A percentile compares a stretch with the other conserved stretches of the same genome.
Conservation (phyloP, 306 rosid species). For the Citrullus mucosospermus region DNA sequence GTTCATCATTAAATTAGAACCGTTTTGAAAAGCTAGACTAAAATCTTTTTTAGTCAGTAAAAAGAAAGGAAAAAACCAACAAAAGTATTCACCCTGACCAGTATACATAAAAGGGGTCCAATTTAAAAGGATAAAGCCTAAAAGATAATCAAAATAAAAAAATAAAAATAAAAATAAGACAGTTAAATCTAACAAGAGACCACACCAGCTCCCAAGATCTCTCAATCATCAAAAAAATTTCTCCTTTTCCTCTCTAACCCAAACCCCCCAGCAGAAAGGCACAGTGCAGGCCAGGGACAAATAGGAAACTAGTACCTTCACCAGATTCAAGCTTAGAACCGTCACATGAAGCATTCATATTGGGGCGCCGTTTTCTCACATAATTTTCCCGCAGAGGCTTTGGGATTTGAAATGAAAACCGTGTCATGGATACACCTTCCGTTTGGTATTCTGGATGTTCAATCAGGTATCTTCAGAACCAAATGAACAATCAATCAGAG, state of each 20-base stretch:
- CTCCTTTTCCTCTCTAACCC: neutral
- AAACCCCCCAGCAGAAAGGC: neutral
- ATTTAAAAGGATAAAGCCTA: neutral
- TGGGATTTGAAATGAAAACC: conserved; percentile 72
- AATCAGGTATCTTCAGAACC: conserved; percentile 40
- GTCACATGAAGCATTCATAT: conserved; percentile 22
- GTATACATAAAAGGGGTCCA: neutral
- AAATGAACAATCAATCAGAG: conserved; percentile 14
- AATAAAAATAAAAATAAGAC: neutral
- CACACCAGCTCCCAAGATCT: neutral
- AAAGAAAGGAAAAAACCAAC: neutral
- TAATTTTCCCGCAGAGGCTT: conserved; percentile 79
- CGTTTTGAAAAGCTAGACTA: neutral
- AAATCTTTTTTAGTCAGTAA: neutral
- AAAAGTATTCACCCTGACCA: neutral
- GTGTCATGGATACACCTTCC: conserved; percentile 44
- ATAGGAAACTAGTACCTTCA: conserved; percentile 25
- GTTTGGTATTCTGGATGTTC: conserved; percentile 61
- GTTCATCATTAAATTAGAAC: neutral
- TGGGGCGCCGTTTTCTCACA: conserved; percentile 70
- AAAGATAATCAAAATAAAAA: neutral
- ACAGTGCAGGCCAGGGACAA: neutral
- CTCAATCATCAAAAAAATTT: neutral
- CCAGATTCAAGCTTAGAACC: conserved; percentile 29
- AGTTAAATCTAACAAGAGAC: neutral